Evolutionary conservation across 2,329 filamentous ascomycete species (phyloP), one percentile per base, ranked within the genome.

Genomic region (Cryphonectria carpinicola): DNA sequence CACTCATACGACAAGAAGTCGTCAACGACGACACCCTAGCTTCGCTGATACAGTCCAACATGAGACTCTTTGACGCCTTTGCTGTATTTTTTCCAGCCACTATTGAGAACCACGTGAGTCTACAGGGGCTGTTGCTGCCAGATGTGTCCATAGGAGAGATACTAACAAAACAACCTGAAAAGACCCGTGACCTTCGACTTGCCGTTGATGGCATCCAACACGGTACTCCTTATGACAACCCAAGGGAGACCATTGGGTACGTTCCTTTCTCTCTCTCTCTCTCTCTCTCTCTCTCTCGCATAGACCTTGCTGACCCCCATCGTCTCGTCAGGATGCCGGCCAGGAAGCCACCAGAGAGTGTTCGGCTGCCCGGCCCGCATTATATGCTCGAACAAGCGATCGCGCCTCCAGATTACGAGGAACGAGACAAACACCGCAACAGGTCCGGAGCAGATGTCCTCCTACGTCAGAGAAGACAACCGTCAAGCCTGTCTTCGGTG

Each of bases 21-120:
- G 77, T 79, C 3, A 77, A 79, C 66, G 80, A 81, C 37, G 69
- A 74, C 1, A 76, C 79, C 32, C 76, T 83, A 22, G 75, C 77
- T 5, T 73, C 72, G 3, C 73, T 82, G 28, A 78, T 83, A 41
- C 73, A 79, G 60, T 77, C 76, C 19, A 77, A 81, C 8, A 74
- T 82, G 70, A 76, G 74, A 46, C 75, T 82, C 10, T 78, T 78
- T 19, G 76, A 80, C 54, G 78, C 79, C 2, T 80, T 80, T 76
- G 76, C 74, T 17, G 62, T 52, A 8, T 67, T 75, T 13, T 73
- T 76, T n/a, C 75, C 75, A 22, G 68, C 70, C 1, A 70, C 74
- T 19, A 69, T 66, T 39, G 71, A 74, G 14, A 69, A 69, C 19
- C 60, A 63, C 5, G 69, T 75, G 68, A 46, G 75, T 72, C 43